Conservation (phyloP, 2,329 filamentous ascomycete species). For the Botrytis tulipae region DNA sequence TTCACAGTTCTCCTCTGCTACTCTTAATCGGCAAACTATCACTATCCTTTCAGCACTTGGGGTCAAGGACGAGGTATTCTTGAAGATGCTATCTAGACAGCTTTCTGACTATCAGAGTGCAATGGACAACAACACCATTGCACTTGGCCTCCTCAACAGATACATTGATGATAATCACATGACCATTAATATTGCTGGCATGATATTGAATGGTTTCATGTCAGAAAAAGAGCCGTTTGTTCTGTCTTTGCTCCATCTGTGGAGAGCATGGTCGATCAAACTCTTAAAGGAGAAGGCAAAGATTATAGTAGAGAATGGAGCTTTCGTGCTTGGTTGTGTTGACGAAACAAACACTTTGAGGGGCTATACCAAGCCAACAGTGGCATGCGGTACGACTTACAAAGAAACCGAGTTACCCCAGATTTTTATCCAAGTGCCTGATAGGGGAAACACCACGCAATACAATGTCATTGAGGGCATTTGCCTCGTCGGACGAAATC, state of each 20-base stretch:
- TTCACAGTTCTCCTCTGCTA: constrained; percentile 73
- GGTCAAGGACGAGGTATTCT: constrained; percentile 65
- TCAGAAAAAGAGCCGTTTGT: constrained; percentile 73
- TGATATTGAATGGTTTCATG: constrained; percentile 82
- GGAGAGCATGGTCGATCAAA: constrained; percentile 87
- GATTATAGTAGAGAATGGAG: constrained; percentile 77
- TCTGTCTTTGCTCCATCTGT: constrained; percentile 73
- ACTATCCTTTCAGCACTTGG: constrained; percentile 77
- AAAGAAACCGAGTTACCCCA: constrained; percentile 63
- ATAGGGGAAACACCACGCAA: constrained; percentile 48
- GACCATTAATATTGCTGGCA: constrained; percentile 69
- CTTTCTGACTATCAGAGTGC: constrained; percentile 67
- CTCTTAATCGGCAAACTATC: constrained; percentile 88
- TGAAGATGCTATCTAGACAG: constrained; percentile 64
- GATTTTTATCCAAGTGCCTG: constrained; percentile 82
- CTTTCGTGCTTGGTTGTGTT: constrained; percentile 82
- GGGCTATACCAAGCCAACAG: constrained; percentile 61
- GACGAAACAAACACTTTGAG: constrained; percentile 78
- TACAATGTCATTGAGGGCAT: constrained; percentile 70
- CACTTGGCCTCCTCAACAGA: constrained; percentile 65
- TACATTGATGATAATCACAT: constrained; percentile 84
- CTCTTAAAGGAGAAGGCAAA: constrained; percentile 89
- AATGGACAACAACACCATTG: constrained; percentile 62
- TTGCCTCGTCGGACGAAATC: constrained; percentile 86
- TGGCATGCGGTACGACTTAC: constrained; percentile 40